A percentile compares a stretch with the other conserved stretches of the same genome.
Evolutionary conservation across 2,329 filamentous ascomycete genomes (phyloP).

Genomic region (Fusarium sp.): DNA sequence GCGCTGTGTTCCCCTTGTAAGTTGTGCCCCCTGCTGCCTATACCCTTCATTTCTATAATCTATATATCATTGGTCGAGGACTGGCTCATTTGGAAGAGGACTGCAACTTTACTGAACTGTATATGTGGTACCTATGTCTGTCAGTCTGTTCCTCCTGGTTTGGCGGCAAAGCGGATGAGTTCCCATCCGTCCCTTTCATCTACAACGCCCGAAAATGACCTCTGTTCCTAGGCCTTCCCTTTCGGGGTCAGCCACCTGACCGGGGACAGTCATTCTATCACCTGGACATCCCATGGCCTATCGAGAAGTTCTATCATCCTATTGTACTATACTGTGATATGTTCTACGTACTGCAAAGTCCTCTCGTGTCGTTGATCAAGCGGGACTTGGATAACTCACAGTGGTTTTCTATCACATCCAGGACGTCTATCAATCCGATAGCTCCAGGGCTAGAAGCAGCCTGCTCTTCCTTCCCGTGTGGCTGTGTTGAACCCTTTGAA

Average conservation of each 20-base stretch:
- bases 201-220: conserved; percentile 42
- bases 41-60: neutral
- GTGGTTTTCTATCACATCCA: conserved; percentile 9
- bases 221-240: conserved; percentile 42
- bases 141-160: conserved; percentile 20
- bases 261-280: conserved; percentile 32
- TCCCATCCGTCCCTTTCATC: conserved; percentile 42
- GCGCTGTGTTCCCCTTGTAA: conserved; percentile 17
- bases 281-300: conserved; percentile 35
- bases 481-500: conserved; percentile 37
- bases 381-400: neutral
- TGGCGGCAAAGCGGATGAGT: conserved; percentile 40
- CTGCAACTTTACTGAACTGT: conserved; percentile 25
- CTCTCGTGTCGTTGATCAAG: neutral
- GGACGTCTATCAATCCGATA: conserved; percentile 17
- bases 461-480: conserved; percentile 32
- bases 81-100: conserved; percentile 21
- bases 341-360: neutral
- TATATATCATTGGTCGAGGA: conserved; percentile 22
- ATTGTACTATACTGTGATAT: conserved; percentile 5
- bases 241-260: conserved; percentile 47
- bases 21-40: conserved; percentile 25
- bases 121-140: conserved; percentile 16
- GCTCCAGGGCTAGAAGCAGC: conserved; percentile 24
- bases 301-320: conserved; percentile 21